These are phyloP conservation scores for Phytopythium kandeliae DNA, from an alignment of 352 stramenopile genomes.

Conservation along the genomic window DNA sequence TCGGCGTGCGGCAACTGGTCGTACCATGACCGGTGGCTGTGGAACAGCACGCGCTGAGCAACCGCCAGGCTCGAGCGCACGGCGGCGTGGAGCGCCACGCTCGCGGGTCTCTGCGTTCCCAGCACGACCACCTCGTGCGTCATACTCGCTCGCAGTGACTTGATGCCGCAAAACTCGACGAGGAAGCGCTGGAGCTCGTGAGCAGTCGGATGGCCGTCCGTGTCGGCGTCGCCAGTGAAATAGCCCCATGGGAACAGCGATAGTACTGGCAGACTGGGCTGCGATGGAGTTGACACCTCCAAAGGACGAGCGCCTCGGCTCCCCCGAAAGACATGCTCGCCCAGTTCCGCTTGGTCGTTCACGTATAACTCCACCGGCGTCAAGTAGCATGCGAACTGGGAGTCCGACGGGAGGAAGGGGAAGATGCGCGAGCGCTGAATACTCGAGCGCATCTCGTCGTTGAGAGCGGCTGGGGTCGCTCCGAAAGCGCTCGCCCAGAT, in stretches of 20 bases:
- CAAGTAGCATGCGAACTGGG: neutral
- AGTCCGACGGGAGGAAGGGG: no score
- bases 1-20: slow-evolving; percentile 26
- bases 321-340: slow-evolving; percentile 17
- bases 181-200: slow-evolving; percentile 27
- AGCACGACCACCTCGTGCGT: slow-evolving; percentile 48
- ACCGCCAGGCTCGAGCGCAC: slow-evolving; percentile 26
- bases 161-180: slow-evolving; percentile 33
- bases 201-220: slow-evolving; percentile 8
- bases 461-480: neutral
- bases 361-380: slow-evolving; percentile 39
- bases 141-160: slow-evolving; percentile 45
- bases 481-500: slow-evolving; percentile 20
- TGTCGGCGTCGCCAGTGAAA: slow-evolving; percentile 19
- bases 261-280: slow-evolving; percentile 29
- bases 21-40: slow-evolving; percentile 36
- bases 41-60: slow-evolving; percentile 50
- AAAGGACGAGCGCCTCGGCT: slow-evolving; percentile 6
- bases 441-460: slow-evolving; percentile 1
- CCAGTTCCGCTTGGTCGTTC: slow-evolving; percentile 58
- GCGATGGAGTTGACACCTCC: no score
- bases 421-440: neutral
- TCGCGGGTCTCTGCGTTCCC: slow-evolving; percentile 20
- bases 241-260: slow-evolving; percentile 47
- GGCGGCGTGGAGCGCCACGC: slow-evolving; percentile 18